Evolutionary conservation across 192 early-diverging fungal genomes (phyloP).

Genomic region (Obelidium mucronatum): DNA sequence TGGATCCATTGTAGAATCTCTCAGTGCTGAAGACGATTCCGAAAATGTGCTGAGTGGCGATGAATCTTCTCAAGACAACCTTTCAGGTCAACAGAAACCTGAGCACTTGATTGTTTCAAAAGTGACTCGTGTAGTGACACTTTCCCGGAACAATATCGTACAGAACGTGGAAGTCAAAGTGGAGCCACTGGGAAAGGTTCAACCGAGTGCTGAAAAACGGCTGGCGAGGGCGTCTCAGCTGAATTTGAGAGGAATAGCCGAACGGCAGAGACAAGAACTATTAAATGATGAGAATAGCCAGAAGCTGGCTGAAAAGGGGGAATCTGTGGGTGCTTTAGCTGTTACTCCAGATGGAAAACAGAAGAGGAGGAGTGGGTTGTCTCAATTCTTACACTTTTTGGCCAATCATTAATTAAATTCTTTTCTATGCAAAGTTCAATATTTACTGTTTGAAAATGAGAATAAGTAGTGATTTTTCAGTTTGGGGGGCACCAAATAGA

Average conservation of each 20-base stretch:
- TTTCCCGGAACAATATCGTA: background rate
- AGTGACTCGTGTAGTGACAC: slow-evolving; percentile 24
- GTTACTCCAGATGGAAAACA: background rate
- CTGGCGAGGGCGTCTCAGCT: background rate
- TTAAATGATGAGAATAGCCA: background rate
- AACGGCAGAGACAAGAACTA: background rate
- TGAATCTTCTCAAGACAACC: background rate
- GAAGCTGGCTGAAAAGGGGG: too few species aligned
- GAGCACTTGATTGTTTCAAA: slow-evolving; percentile 22
- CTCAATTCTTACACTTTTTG: slow-evolving; percentile 23
- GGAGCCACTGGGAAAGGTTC: slow-evolving; percentile 18
- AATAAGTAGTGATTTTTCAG: too few species aligned
- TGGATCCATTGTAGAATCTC: too few species aligned
- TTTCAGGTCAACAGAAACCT: background rate
- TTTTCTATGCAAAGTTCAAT: too few species aligned
- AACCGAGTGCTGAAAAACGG: background rate
- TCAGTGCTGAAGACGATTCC: too few species aligned
- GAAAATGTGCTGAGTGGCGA: too few species aligned
- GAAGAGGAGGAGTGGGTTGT: slow-evolving; percentile 31
- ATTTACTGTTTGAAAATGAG: too few species aligned
- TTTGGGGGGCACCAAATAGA: too few species aligned
- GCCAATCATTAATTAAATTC: background rate
- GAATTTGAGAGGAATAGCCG: slow-evolving; percentile 3
- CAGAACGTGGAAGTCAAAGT: slow-evolving; percentile 10
- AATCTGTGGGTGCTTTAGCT: background rate